Evolutionary conservation across 805 yeast species (phyloP), one percentile per base, ranked within the genome.

Genomic region (Candida peoriensis): DNA sequence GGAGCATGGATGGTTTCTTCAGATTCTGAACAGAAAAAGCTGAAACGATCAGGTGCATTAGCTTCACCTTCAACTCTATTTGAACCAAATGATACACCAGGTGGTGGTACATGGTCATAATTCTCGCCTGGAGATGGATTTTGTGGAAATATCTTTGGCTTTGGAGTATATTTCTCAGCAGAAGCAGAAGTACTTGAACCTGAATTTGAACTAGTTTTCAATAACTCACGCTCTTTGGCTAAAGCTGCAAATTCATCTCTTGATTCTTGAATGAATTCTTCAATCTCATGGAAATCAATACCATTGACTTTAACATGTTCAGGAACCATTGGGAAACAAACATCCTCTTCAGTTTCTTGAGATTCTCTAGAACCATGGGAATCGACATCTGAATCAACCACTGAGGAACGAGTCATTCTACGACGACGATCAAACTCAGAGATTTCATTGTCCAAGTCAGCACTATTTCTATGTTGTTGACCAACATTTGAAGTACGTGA

Each of bases 301-400:
- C 95, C 96, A 41, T 78, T 78, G 28, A 74, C 64, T 33, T 75
- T 66, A 11, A 68, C 65, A 37, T 72, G 76, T 41, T 81, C 81
- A 4, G 84, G 78, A 32, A 77, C 64, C 86, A 87, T 81, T 2
- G 97, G 97, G 61, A 89, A 89, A 67, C 97, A 90, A 29, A 90
- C 98, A 71, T 90, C 97, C 55, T 87, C 96, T 52, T 90, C 97
- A 0, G 96, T 87, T 54, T 88, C 96, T 48, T 85, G 95, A 4
- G 89, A 79, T 14, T 79, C 76, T 44, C 87, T 68, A 8, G 90
- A 81, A 2, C 79, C 83, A 47, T 76, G 84, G 2, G 89, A 81
- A 47, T 74, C 81, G 15, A 70, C 72, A 44, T 82, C 90, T 41
- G 78, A 72, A 48, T 80, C 87, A 26, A 63, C 58, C 11, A 56